Conservation (phyloP, 345 rosid species). For the Microthlaspi erraticum region DNA sequence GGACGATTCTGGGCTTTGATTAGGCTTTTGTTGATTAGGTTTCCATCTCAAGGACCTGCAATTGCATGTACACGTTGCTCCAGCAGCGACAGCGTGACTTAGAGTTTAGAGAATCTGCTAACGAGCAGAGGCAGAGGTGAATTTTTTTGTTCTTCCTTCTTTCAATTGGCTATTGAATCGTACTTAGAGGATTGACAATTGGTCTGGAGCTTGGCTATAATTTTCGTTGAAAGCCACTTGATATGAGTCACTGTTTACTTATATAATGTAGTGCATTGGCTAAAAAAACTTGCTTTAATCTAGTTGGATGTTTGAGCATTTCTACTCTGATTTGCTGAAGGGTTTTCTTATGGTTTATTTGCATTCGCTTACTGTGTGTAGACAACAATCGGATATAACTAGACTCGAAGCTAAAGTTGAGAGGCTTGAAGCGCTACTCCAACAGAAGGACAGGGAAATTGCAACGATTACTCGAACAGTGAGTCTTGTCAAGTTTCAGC, state of each 20-base stretch:
- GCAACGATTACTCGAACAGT: constrained; percentile 94
- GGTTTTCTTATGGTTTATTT: not conserved
- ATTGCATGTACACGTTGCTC: constrained; percentile 82
- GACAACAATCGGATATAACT: constrained; percentile 81
- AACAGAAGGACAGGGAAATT: constrained; percentile 91
- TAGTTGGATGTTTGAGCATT: constrained; percentile 1
- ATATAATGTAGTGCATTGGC: constrained; percentile 2
- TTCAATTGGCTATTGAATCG: not conserved
- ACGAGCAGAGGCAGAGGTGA: constrained; percentile 91
- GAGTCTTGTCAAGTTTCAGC: constrained; percentile 41
- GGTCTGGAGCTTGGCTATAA: not conserved
- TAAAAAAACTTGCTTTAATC: not conserved
- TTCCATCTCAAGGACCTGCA: constrained; percentile 93
- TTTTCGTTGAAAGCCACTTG: not conserved
- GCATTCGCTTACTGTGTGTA: constrained; percentile 34
- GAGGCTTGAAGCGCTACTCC: constrained; percentile 84
- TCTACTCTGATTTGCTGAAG: not conserved
- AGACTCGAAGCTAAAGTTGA: constrained; percentile 94
- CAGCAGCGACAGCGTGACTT: constrained; percentile 92
- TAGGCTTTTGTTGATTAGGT: constrained; percentile 54
- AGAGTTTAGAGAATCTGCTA: constrained; percentile 93
- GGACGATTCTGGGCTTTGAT: not conserved
- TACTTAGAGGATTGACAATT: not conserved
- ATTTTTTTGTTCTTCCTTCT: not conserved
- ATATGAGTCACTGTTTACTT: constrained; percentile 16